Conservation (phyloP, 352 stramenopile genomes). For the Phytopythium aichiense region DNA sequence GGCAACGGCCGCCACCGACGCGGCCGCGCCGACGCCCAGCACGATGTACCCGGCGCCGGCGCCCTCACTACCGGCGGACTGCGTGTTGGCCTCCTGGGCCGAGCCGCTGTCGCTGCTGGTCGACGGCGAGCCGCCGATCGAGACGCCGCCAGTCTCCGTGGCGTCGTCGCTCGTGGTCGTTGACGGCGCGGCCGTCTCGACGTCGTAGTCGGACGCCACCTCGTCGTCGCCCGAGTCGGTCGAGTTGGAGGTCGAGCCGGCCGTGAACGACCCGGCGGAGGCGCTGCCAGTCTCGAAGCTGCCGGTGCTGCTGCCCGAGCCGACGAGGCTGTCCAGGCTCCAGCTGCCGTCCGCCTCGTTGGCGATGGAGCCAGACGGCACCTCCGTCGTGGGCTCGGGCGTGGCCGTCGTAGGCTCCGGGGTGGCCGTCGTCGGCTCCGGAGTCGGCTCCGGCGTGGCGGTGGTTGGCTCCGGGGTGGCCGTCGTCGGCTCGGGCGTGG, state of each 20-base stretch:
- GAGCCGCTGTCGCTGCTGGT: constrained; percentile 12
- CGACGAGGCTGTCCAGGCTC: constrained; percentile 9
- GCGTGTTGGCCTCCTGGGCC: constrained; percentile 25
- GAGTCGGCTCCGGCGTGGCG: constrained; percentile 7
- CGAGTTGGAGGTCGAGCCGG: constrained; percentile 1
- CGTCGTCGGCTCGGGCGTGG: constrained; percentile 12
- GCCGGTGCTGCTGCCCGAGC: not conserved
- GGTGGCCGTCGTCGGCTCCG: constrained; percentile 7
- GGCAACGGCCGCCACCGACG: constrained; percentile 30
- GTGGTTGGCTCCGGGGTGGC: constrained; percentile 14
- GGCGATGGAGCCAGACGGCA: constrained; percentile 5
- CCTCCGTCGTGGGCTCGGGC: constrained; percentile 9
- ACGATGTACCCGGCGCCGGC: constrained; percentile 13
- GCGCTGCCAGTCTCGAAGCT: not conserved
- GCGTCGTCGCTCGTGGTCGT: constrained; percentile 5
- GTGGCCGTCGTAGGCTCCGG: constrained; percentile 10
- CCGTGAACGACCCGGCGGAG: too few species aligned
- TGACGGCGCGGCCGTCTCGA: not conserved
- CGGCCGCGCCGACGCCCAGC: constrained; percentile 14
- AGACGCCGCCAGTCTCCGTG: constrained; percentile 10
- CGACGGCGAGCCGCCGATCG: constrained; percentile 6
- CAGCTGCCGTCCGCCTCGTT: constrained; percentile 9
- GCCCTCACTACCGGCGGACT: constrained; percentile 8
- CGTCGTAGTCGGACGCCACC: constrained; percentile 6
- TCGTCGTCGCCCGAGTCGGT: constrained; percentile 8